These are phyloP conservation scores for Rubia yunnanensis DNA, from an alignment of 257 asterid genomes.

Conservation along the genomic window DNA sequence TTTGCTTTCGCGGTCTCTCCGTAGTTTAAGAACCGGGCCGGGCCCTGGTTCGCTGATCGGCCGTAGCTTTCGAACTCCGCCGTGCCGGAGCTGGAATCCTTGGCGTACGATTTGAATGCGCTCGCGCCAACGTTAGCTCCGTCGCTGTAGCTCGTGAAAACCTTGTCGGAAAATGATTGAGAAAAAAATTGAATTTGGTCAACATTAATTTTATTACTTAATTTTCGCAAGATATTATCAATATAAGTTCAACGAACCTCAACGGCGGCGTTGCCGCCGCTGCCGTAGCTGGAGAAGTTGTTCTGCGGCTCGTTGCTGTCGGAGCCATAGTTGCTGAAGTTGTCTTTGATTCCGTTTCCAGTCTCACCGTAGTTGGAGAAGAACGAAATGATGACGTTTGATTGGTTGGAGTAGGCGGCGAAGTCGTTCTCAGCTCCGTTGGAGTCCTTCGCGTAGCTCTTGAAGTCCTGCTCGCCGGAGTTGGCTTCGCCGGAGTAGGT, in stretches of 20 bases:
- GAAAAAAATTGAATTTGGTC: no score
- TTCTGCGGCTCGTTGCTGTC: constrained; percentile 55
- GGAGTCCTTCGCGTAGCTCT: constrained; percentile 54
- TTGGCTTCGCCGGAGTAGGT: constrained; percentile 41
- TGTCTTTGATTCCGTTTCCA: constrained; percentile 51
- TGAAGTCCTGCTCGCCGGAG: constrained; percentile 53
- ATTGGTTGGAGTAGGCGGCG: constrained; percentile 45
- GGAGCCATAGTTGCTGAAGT: constrained; percentile 49
- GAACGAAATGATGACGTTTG: background rate
- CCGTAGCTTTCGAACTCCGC: constrained; percentile 47
- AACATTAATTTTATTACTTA: no score
- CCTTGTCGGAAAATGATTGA: no score
- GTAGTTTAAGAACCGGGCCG: constrained; percentile 47
- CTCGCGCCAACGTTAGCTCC: constrained; percentile 69
- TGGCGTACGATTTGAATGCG: constrained; percentile 46
- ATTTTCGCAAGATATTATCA: no score
- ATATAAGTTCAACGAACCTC: no score
- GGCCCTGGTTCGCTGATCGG: constrained; percentile 43
- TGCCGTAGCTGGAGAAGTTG: constrained; percentile 54
- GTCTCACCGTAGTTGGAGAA: constrained; percentile 64
- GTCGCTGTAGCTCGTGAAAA: constrained; percentile 55
- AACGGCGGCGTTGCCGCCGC: constrained; percentile 32
- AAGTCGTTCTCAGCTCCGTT: constrained; percentile 49
- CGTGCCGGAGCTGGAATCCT: constrained; percentile 36
- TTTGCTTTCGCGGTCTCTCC: constrained; percentile 29